phyloP scores from a whole-genome alignment of 1,284 basidiomycete genomes.

The Cryptococcus amylolentus region DNA sequence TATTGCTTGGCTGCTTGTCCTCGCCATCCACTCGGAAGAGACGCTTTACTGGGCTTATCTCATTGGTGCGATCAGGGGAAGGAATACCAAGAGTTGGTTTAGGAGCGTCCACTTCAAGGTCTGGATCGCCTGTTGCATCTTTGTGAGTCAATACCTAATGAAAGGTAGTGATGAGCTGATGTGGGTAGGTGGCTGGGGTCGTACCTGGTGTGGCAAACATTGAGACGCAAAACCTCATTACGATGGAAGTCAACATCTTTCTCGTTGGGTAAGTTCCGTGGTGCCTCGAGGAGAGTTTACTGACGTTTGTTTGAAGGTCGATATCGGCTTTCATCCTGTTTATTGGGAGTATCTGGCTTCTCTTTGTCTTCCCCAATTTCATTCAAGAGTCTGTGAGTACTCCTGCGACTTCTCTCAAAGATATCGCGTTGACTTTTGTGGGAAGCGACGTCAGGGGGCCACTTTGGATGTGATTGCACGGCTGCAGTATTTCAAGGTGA shows the following conservation, averaged over 20 bases:
- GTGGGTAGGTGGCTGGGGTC: conserved; percentile 7
- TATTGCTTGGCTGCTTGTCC: conserved; percentile 21
- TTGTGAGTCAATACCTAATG: conserved; percentile 7
- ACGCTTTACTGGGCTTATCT: conserved; percentile 39
- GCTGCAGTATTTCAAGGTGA: conserved; percentile 31
- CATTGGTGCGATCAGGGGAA: conserved; percentile 25
- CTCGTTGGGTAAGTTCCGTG: conserved; percentile 21
- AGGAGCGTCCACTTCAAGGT: conserved; percentile 29
- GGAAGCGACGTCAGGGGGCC: conserved; percentile 31
- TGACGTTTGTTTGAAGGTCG: conserved; percentile 5
- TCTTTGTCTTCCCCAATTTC: conserved; percentile 24
- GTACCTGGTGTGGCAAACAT: conserved; percentile 19
- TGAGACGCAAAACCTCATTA: conserved; percentile 17
- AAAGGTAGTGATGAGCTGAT: background rate
- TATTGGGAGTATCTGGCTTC: conserved; percentile 21
- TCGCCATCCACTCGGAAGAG: conserved; percentile 35
- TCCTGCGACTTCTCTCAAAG: background rate
- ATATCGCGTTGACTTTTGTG: background rate
- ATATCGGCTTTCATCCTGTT: conserved; percentile 18
- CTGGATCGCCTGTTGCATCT: conserved; percentile 18
- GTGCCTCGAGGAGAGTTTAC: background rate
- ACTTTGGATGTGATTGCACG: conserved; percentile 33
- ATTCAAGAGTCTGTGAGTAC: conserved; percentile 24
- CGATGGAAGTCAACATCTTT: conserved; percentile 33
- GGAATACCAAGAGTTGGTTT: conserved; percentile 27